Conservation (phyloP, 495 filamentous ascomycete species). For the Bombardia bombarda region DNA sequence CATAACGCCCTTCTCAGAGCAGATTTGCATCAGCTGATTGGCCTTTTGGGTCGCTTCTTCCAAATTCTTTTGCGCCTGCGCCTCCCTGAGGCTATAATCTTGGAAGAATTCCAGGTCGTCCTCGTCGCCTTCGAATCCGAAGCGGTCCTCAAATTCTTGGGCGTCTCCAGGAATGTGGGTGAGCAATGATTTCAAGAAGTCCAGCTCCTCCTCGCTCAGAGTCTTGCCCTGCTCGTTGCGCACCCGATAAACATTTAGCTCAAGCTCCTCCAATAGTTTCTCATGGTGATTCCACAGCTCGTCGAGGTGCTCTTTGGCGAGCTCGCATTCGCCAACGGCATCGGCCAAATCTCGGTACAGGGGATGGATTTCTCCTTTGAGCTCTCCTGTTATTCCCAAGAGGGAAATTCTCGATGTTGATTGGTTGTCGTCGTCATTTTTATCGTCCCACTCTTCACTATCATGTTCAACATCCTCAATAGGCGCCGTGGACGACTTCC, state of each 20-base stretch:
- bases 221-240: constrained; percentile 13
- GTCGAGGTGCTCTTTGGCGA: constrained; percentile 19
- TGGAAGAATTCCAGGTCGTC: constrained; percentile 24
- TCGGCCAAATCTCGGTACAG: constrained; percentile 20
- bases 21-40: constrained; percentile 12
- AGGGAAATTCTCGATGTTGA: constrained; percentile 17
- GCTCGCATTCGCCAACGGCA: constrained; percentile 16
- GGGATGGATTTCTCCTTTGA: constrained; percentile 22
- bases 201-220: constrained; percentile 19
- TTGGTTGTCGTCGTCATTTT: constrained; percentile 6
- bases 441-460: too few species aligned
- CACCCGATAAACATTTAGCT: constrained; percentile 15
- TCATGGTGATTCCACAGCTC: constrained; percentile 19
- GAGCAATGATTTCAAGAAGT: constrained; percentile 14
- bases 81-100: constrained; percentile 13
- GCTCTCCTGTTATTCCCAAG: constrained; percentile 20
- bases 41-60: constrained; percentile 11
- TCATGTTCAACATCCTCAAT: constrained; percentile 14
- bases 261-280: constrained; percentile 17
- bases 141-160: constrained; percentile 12
- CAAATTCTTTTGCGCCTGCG: constrained; percentile 6
- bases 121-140: constrained; percentile 14
- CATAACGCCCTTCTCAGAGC: constrained; percentile 21
- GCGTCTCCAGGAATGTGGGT: constrained; percentile 4
- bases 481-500: background rate